Base-by-base conservation (phyloP, 495 filamentous ascomycete species). In the Hypoxylon cercidicola region DNA sequence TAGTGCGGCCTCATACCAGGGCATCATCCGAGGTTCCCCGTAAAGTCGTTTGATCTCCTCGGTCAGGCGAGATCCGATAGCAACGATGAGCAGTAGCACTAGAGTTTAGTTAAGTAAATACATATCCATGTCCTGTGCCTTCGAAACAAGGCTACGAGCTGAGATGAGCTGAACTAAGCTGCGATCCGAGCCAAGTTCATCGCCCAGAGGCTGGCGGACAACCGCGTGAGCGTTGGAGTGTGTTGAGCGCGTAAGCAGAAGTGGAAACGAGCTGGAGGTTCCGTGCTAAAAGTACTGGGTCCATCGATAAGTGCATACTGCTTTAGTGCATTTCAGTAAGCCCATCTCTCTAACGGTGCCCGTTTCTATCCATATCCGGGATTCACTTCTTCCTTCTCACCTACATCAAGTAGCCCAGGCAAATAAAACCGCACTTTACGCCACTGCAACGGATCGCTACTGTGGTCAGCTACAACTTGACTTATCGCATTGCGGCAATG, bases 121-220 rank as follows among this genome's bases (percentile, higher is more conserved):
- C 37, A 20, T 48, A 23, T 32, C 20, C 11, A 4, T 13, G 11
- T 3, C 32, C 1, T 50, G 15, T 21, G 13, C 50, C 50, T 40
- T 30, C 40, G 20, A 15, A 21, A 62, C 44, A 15, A 57, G 64
- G 58, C 58, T 57, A 39, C 40, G 9, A 66, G 62, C 50, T 66
- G 62, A 65, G 40, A 28, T 59, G 49, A 57, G 56, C 37, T 62
- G 52, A 53, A 50, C 18, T 44, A 44, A 61, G 45, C 43, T 28
- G 39, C 16, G 37, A 15, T 30, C 19, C 2, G 13, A n/a, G 16
- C 18, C 10, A 15, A 28, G 11, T 1, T 25, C 21, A 23, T 21
- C 19, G 43, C 19, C 7, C 16, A 32, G 46, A 21, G 23, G 28
- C 48, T 37, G 16, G 25, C 15, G 46, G 18, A 32, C n/a, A n/a